Evolutionary conservation across 495 filamentous ascomycete species (phyloP).

Genomic region (Letharia columbiana): DNA sequence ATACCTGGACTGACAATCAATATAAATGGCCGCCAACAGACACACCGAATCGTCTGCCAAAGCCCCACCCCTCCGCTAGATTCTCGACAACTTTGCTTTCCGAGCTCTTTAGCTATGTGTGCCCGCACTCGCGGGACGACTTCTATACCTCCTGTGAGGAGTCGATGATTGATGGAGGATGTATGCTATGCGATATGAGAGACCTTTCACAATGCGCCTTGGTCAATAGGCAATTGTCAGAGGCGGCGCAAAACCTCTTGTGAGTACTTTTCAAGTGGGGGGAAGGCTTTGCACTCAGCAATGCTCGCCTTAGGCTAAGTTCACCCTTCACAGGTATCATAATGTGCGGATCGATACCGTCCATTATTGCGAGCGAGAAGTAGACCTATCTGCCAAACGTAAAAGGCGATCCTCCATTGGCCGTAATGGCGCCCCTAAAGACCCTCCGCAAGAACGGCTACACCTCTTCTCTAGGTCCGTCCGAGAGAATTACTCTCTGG

Average conservation of each 20-base stretch:
- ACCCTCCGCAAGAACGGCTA: slow-evolving; percentile 67
- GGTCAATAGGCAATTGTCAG: slow-evolving; percentile 66
- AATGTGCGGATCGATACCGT: slow-evolving; percentile 90
- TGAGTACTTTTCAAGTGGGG: slow-evolving; percentile 33
- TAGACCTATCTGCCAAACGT: slow-evolving; percentile 64
- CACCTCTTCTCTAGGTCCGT: slow-evolving; percentile 71
- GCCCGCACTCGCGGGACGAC: slow-evolving; percentile 71
- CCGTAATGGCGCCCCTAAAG: slow-evolving; percentile 67
- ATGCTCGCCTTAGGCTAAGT: slow-evolving; percentile 2
- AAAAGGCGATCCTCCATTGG: slow-evolving; percentile 66
- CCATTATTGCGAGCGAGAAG: slow-evolving; percentile 87
- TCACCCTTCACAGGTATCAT: slow-evolving; percentile 53
- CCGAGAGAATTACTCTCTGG: slow-evolving; percentile 61
- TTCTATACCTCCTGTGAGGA: slow-evolving; percentile 75
- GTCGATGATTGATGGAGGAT: slow-evolving; percentile 72
- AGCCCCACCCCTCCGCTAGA: slow-evolving; percentile 39
- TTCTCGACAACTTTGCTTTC: slow-evolving; percentile 58
- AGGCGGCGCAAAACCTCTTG: slow-evolving; percentile 48
- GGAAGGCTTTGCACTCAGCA: slow-evolving; percentile 6
- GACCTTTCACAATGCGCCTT: slow-evolving; percentile 73
- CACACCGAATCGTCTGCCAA: not conserved
- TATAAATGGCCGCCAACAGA: not conserved
- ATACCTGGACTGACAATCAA: slow-evolving; percentile 3
- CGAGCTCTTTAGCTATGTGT: slow-evolving; percentile 70
- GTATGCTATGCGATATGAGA: slow-evolving; percentile 91